phyloP scores from a whole-genome alignment of 2,329 filamentous ascomycete genomes.

The Thermoascus crustaceus region DNA sequence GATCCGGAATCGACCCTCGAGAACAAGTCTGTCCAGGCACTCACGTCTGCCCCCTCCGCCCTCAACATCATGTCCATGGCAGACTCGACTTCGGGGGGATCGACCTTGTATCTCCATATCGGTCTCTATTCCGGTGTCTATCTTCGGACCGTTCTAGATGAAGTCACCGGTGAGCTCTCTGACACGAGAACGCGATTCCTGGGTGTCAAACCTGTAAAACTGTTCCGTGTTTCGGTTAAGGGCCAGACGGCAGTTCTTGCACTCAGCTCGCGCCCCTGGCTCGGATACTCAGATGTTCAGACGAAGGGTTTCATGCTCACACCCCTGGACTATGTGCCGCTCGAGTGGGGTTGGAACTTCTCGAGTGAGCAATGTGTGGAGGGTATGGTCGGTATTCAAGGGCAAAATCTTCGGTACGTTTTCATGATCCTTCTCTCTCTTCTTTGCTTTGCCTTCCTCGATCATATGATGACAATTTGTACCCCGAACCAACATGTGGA shows the following conservation, averaged over 20 bases:
- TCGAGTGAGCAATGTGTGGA: conserved; percentile 89
- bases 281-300: conserved; percentile 84
- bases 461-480: conserved; percentile 39
- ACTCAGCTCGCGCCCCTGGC: conserved; percentile 88
- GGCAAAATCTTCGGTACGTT: conserved; percentile 72
- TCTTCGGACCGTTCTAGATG: conserved; percentile 86
- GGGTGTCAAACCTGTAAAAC: conserved; percentile 77
- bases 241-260: conserved; percentile 78
- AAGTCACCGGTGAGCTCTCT: conserved; percentile 88
- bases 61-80: conserved; percentile 92
- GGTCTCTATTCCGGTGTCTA: conserved; percentile 94
- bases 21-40: conserved; percentile 86
- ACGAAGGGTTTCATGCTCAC: conserved; percentile 87
- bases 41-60: conserved; percentile 82
- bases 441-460: conserved; percentile 17
- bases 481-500: conserved; percentile 37
- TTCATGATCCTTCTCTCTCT: conserved; percentile 15
- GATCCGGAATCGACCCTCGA: conserved; percentile 86
- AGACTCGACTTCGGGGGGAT: conserved; percentile 81
- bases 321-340: conserved; percentile 74
- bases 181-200: conserved; percentile 93
- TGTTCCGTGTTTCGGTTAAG: conserved; percentile 86
- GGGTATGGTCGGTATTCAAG: conserved; percentile 89
- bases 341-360: conserved; percentile 96
- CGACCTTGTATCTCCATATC: conserved; percentile 89